A percentile compares a stretch with the other conserved stretches of the same genome.
Evolutionary conservation across 2,329 filamentous ascomycete species (phyloP).

Genomic region (Fusarium verticillioides): DNA sequence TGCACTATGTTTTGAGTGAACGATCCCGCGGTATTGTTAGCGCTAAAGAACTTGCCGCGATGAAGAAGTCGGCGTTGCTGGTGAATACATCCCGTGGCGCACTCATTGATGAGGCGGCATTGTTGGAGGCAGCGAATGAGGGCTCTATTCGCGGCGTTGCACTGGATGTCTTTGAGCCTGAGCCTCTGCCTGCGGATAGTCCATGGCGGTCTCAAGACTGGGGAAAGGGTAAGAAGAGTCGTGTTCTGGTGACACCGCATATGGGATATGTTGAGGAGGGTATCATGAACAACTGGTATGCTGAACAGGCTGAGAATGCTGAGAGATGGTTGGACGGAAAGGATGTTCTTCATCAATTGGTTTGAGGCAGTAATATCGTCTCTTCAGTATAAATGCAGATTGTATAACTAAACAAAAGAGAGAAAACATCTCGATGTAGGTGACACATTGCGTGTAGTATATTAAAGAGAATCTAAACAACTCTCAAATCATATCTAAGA

Average conservation of each 20-base stretch:
- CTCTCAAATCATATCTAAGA: background rate
- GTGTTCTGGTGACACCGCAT: background rate
- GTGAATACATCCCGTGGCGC: background rate
- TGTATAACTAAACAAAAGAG: background rate
- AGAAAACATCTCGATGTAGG: background rate
- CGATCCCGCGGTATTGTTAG: background rate
- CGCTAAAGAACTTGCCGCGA: background rate
- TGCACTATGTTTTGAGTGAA: slow-evolving; percentile 4
- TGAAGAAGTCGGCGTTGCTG: slow-evolving; percentile 2
- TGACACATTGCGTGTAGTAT: background rate
- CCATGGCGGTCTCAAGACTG: background rate
- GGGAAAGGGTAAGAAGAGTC: background rate
- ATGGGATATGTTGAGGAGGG: slow-evolving; percentile 9
- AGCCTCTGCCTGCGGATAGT: background rate
- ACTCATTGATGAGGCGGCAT: background rate
- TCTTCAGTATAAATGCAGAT: fast-evolving
- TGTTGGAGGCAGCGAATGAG: background rate
- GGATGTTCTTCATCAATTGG: background rate
- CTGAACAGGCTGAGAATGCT: slow-evolving; percentile 5
- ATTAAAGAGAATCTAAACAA: background rate
- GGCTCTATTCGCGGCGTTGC: background rate
- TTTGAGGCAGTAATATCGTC: background rate
- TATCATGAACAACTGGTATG: background rate
- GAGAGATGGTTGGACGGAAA: slow-evolving; percentile 1
- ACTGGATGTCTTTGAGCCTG: background rate